Evolutionary conservation across 139 green algal genomes (phyloP), one percentile per base, ranked within the genome.

Genomic region (Coccomyxa sp.): DNA sequence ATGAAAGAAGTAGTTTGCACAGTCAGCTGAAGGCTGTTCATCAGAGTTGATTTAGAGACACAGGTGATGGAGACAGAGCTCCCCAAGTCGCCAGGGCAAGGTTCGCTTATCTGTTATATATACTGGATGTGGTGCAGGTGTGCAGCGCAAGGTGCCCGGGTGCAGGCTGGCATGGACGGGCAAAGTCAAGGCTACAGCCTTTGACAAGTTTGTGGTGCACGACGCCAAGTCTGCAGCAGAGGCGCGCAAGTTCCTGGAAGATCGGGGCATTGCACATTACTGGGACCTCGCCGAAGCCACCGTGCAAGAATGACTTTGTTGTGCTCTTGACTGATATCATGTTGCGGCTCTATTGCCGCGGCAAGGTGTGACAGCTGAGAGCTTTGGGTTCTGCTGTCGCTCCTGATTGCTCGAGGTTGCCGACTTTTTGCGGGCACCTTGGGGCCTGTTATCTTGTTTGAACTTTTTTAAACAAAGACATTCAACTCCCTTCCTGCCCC

Each of bases 181-280:
- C 82, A 85, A 88, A n/a, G 90, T 97, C 45, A 82, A 88, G 84
- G 67, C 88, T 17, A 76, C 81, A 14, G 45, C 87, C 13, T 98
- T 97, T 81, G 51, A 92, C 57, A 90, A 90, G 27, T 98, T 98
- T 76, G 83, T 60, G 16, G 79, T 89, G 30, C 82, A 95, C 75
- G 79, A 84, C 58, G 87, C 80, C 21, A 32, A 83, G 28, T 88
- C 71, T 21, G 83, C 89, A 63, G 85, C 87, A 51, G 81, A 88
- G 18, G 90, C 88, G 25, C 67, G 83, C 31, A 88, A 84, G 77
- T 81, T 93, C 9, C 82, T 98, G 27, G 84, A 82, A 21, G 85
- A 92, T 17, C 81, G 80, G 11, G 89, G 89, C 0, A 90, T 98
- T 75, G 88, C 57, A 45, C 95, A 98, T 84, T 98, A 97, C 84